These are phyloP conservation scores for Botrytis cinerea DNA, from an alignment of 2,329 filamentous ascomycete species.

Conservation along the genomic window DNA sequence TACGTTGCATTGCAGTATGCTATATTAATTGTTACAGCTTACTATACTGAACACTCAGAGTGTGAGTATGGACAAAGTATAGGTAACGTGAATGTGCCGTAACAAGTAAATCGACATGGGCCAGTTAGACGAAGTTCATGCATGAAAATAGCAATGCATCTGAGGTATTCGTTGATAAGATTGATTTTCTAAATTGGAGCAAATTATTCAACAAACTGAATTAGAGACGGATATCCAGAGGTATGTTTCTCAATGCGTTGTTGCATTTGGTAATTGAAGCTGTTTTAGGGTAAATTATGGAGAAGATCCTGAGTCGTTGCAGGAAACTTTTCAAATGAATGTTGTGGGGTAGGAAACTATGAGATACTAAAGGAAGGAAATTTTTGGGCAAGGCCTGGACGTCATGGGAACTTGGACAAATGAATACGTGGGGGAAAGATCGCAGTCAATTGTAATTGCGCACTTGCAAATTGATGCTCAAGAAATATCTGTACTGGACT, in stretches of 20 bases:
- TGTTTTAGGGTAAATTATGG: neutral
- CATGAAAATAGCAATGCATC: neutral
- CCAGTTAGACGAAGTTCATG: neutral
- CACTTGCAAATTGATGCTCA: conserved; percentile 9
- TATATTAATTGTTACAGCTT: neutral
- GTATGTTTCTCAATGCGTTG: neutral
- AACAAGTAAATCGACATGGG: neutral
- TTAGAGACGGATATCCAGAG: neutral
- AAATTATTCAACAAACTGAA: neutral
- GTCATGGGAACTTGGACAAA: neutral
- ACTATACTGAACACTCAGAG: neutral
- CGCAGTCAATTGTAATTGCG: neutral
- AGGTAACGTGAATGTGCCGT: neutral
- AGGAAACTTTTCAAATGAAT: neutral
- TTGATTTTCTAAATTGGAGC: neutral
- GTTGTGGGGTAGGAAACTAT: neutral
- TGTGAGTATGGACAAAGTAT: neutral
- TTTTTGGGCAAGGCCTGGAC: neutral
- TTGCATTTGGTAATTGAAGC: neutral
- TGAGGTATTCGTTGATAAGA: neutral
- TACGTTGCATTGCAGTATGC: neutral
- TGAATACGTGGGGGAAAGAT: neutral
- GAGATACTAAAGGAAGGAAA: neutral
- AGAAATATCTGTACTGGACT: neutral
- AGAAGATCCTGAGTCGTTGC: neutral